phyloP scores from a whole-genome alignment of 192 early-diverging fungal species.

The Gryganskiella cystojenkinii region DNA sequence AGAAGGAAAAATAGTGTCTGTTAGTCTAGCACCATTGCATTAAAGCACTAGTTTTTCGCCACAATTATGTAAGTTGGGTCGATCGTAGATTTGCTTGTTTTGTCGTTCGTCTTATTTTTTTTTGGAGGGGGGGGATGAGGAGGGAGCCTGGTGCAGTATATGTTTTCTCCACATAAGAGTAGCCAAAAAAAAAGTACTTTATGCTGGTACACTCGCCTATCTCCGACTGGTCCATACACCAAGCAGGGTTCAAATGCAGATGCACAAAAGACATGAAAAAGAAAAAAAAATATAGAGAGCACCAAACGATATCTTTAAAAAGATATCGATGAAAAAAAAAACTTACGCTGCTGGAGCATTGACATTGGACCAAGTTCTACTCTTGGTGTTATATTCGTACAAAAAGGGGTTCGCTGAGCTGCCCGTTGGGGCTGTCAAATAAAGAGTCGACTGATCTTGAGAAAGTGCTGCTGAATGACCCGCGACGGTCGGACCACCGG shows the following conservation, averaged over 20 bases:
- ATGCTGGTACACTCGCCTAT: too few species aligned
- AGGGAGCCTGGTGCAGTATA: background rate
- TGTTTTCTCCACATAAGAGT: background rate
- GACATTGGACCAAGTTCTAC: slow-evolving; percentile 17
- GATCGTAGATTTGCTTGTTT: too few species aligned
- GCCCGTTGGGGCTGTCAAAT: slow-evolving; percentile 28
- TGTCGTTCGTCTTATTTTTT: too few species aligned
- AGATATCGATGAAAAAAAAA: background rate
- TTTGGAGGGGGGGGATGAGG: background rate
- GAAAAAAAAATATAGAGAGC: slow-evolving; percentile 3
- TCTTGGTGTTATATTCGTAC: slow-evolving; percentile 28
- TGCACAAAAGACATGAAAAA: background rate
- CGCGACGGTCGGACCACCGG: slow-evolving; percentile 4
- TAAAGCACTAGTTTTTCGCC: too few species aligned
- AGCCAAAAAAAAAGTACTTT: background rate
- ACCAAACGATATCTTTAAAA: background rate
- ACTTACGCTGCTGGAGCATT: slow-evolving; percentile 45
- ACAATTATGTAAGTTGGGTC: too few species aligned
- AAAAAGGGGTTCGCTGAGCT: slow-evolving; percentile 5
- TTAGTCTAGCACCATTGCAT: too few species aligned
- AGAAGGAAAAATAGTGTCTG: background rate
- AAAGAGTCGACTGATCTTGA: slow-evolving; percentile 16
- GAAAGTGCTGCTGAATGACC: slow-evolving; percentile 42
- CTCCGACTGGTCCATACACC: background rate
- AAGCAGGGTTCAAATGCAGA: background rate